Percentiles rank a stretch among this genome's conserved stretches.
phyloP scores from a whole-genome alignment of 2,329 filamentous ascomycete species.

The Akanthomyces dipterigenus region DNA sequence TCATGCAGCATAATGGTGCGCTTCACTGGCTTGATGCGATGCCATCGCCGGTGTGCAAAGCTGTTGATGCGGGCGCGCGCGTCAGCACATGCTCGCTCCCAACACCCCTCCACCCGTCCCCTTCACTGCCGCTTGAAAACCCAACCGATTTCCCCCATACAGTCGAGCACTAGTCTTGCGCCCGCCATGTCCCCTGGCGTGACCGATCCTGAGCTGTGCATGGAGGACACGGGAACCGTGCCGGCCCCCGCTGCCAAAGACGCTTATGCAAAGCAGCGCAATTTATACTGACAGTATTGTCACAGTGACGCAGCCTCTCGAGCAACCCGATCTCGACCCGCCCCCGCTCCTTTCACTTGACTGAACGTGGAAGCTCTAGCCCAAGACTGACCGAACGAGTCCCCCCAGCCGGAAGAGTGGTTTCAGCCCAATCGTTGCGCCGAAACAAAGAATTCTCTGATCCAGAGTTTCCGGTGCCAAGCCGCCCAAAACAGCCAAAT shows the following conservation, averaged over 20 bases:
- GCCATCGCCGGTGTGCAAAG: neutral
- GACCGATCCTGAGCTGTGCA: neutral
- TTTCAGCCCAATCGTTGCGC: slow-evolving; percentile 7
- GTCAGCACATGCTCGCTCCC: slow-evolving; percentile 5
- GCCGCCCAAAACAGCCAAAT: slow-evolving; percentile 59
- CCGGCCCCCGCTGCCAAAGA: neutral
- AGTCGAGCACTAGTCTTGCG: neutral
- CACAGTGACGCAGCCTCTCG: slow-evolving; percentile 5
- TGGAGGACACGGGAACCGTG: slow-evolving; percentile 1
- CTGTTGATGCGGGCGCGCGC: neutral
- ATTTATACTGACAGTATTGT: neutral
- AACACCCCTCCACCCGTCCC: slow-evolving; percentile 5
- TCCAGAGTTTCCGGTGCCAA: slow-evolving; percentile 1
- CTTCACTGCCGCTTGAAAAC: slow-evolving; percentile 5
- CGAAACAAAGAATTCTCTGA: slow-evolving; percentile 50
- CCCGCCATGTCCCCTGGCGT: neutral
- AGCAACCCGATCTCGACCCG: slow-evolving; percentile 10
- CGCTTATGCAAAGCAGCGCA: slow-evolving; percentile 7
- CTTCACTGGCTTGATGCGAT: neutral
- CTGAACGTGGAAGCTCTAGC: slow-evolving; percentile 6
- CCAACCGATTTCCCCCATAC: neutral
- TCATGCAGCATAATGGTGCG: neutral
- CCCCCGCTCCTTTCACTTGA: slow-evolving; percentile 5
- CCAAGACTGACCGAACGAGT: neutral
- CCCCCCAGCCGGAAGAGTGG: neutral